These are phyloP conservation scores for Triticum monococcum DNA, from an alignment of 176 grass and related monocot species.

Conservation along the genomic window DNA sequence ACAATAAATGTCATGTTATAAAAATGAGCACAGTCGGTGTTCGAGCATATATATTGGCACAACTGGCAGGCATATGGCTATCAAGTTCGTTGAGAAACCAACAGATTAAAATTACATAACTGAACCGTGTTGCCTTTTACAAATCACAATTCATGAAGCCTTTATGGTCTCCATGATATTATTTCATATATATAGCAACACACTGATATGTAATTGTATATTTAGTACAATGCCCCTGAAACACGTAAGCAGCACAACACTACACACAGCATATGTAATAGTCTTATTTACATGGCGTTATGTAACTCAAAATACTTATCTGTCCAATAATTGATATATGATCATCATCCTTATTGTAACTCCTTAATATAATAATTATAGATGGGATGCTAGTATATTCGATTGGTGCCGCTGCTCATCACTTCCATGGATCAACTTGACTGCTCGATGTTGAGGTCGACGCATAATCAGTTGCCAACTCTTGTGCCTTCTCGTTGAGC, in stretches of 20 bases:
- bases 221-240: slow-evolving; percentile 33
- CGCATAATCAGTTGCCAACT: slow-evolving; percentile 52
- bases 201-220: slow-evolving; percentile 20
- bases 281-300: slow-evolving; percentile 41
- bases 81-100: background rate
- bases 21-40: background rate
- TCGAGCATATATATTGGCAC: background rate
- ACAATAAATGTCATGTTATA: background rate
- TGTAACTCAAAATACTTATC: slow-evolving; percentile 40
- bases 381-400: slow-evolving; percentile 26
- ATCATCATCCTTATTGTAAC: slow-evolving; percentile 40
- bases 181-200: slow-evolving; percentile 36
- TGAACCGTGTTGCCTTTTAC: slow-evolving; percentile 26
- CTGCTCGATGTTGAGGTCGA: slow-evolving; percentile 81
- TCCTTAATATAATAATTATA: slow-evolving; percentile 39
- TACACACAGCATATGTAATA: slow-evolving; percentile 21
- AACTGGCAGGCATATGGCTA: background rate
- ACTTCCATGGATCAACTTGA: slow-evolving; percentile 95
- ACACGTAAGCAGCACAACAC: slow-evolving; percentile 31
- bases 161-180: slow-evolving; percentile 37
- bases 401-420: slow-evolving; percentile 29
- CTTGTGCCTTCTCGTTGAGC: slow-evolving; percentile 62
- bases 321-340: slow-evolving; percentile 43
- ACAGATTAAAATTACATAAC: background rate
- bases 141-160: slow-evolving; percentile 34